Conservation (phyloP, 257 asterid species). For the Solanum sejunctum region DNA sequence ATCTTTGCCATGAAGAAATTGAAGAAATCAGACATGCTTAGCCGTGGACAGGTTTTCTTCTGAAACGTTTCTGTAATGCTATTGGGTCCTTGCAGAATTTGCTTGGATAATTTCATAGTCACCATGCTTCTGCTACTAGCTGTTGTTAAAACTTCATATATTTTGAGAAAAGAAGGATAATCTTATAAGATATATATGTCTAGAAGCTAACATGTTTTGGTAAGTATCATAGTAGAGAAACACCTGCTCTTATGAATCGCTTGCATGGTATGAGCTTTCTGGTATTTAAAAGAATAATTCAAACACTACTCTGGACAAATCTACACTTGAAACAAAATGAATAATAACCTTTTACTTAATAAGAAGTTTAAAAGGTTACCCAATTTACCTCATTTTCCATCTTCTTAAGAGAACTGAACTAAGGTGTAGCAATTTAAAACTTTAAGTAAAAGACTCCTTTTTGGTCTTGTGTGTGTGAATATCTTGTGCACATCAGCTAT, state of each 20-base stretch:
- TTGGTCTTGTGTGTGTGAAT: not conserved
- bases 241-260: not conserved
- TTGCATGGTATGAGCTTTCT: not conserved
- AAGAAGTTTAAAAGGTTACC: not conserved
- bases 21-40: conserved; percentile 92
- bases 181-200: not conserved
- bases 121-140: not conserved
- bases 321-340: not conserved
- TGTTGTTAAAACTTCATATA: not conserved
- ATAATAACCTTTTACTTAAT: not conserved
- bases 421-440: not conserved
- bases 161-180: not conserved
- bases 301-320: not conserved
- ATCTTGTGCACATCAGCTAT: not conserved
- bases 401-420: not conserved
- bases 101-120: not conserved
- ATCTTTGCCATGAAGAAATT: conserved; percentile 92
- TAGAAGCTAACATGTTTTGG: not conserved
- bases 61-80: not conserved
- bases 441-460: not conserved
- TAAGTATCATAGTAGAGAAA: not conserved
- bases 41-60: conserved; percentile 74
- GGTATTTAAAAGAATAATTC: not conserved
- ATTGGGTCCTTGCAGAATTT: not conserved
- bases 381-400: not conserved